These are phyloP conservation scores for Colletotrichum somersetense DNA, from an alignment of 2,329 filamentous ascomycete genomes.

Conservation along the genomic window DNA sequence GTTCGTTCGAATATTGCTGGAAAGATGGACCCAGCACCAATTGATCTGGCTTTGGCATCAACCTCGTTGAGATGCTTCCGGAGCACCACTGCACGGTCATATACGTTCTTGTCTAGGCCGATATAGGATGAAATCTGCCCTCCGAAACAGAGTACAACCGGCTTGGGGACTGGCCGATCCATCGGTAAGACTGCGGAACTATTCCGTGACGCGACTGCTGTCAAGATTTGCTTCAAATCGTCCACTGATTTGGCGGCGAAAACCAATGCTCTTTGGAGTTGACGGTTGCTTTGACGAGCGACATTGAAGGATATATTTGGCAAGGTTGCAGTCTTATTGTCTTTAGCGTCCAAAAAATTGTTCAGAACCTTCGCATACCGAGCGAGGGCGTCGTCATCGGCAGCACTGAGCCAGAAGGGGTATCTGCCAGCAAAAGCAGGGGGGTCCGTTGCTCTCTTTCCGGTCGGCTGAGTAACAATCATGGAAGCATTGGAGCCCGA, in stretches of 20 bases:
- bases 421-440: background rate
- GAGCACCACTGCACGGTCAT: conserved; percentile 43
- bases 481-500: conserved; percentile 45
- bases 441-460: background rate
- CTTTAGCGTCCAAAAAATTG: background rate
- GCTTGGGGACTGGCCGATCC: conserved; percentile 39
- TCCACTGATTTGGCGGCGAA: conserved; percentile 46
- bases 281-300: conserved; percentile 48
- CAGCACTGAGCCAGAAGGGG: conserved; percentile 30
- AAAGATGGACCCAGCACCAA: conserved; percentile 50
- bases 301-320: conserved; percentile 51
- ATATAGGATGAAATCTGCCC: conserved; percentile 49
- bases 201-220: background rate
- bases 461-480: conserved; percentile 37
- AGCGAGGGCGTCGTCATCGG: conserved; percentile 16
- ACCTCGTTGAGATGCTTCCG: conserved; percentile 51
- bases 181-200: background rate
- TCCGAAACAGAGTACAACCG: conserved; percentile 54
- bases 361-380: conserved; percentile 1
- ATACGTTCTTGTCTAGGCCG: conserved; percentile 15
- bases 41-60: conserved; percentile 49
- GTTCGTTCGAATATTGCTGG: conserved; percentile 47
- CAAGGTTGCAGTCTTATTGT: conserved; percentile 21
- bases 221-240: conserved; percentile 43
- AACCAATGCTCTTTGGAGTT: conserved; percentile 43